Evolutionary conservation across 805 yeast species (phyloP), one percentile per base, ranked within the genome.

Genomic region (Spathaspora passalidarum): DNA sequence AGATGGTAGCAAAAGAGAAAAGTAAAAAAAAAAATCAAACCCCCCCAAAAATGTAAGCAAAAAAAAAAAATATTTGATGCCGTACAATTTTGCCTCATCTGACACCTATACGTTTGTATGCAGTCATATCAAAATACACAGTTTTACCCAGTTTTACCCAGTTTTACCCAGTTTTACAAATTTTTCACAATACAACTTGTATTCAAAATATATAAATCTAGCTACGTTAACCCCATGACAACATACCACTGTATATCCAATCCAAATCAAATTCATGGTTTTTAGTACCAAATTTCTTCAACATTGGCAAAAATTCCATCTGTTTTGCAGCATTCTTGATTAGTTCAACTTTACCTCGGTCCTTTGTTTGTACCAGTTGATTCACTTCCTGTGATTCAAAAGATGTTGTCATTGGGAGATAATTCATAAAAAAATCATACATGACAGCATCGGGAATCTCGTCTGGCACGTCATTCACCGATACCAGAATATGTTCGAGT

Each of bases 191-290:
- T n/a, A n/a, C n/a, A n/a, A n/a, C n/a, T n/a, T 25, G 13, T 25
- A 25, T n/a, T 7, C 13, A 25, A 29, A 14, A 29, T 8, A 11
- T 10, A 29, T 29, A 29, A n/a, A n/a, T n/a, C n/a, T n/a, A n/a
- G n/a, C 16, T 25, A 29, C 13, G 16, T 44, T 45, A 61, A 22
- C 52, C 54, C 61, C 62, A 63, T 10, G 65, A 55, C 57, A 60
- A 55, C 57, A 69, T 54, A n/a, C 72, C 60, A 48, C 54, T 62
- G 13, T 60, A 49, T 3, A 59, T 50, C 76, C 76, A 71, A 52
- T 70, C 73, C 20, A 70, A 44, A 1, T 67, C 72, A 46, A 65
- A 63, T 5, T 60, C 59, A 8, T 51, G 53, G 3, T 53, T 52
- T 9, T 32, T 43, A 16, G 41, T 38, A 1, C 74, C 76, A 45